These are phyloP conservation scores for Aureobasidium sp. DNA, from an alignment of 2,329 filamentous ascomycete genomes.

Conservation along the genomic window DNA sequence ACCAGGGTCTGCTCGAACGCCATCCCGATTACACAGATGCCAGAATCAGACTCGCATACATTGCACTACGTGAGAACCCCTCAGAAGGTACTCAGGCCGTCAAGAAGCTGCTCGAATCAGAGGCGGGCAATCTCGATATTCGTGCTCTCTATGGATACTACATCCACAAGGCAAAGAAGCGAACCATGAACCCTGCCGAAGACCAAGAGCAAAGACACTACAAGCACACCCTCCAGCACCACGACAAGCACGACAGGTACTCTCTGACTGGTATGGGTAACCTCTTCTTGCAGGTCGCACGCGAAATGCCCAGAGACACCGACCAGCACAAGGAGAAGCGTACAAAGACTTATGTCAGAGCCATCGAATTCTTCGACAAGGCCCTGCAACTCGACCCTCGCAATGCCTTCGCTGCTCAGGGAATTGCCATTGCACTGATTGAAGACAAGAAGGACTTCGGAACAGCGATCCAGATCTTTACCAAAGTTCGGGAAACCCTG, in stretches of 20 bases:
- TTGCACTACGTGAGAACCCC: constrained; percentile 71
- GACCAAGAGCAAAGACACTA: constrained; percentile 90
- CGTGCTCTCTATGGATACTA: constrained; percentile 94
- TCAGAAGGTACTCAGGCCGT: constrained; percentile 80
- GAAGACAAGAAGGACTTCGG: constrained; percentile 90
- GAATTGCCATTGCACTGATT: constrained; percentile 84
- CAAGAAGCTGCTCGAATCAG: constrained; percentile 73
- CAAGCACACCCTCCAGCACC: constrained; percentile 88
- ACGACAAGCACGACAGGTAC: constrained; percentile 98
- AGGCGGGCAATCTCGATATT: constrained; percentile 80
- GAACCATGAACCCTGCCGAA: constrained; percentile 69
- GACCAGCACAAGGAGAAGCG: constrained; percentile 88
- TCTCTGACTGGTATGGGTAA: constrained; percentile 96
- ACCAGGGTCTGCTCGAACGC: constrained; percentile 73
- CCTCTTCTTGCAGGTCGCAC: constrained; percentile 74
- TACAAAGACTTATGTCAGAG: constrained; percentile 75
- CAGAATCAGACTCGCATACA: constrained; percentile 78
- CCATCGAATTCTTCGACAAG: constrained; percentile 98
- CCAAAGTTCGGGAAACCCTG: constrained; percentile 82
- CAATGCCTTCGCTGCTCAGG: constrained; percentile 94
- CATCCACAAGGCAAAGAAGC: constrained; percentile 78
- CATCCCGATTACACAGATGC: constrained; percentile 90
- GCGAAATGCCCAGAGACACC: constrained; percentile 87
- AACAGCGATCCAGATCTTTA: constrained; percentile 74
- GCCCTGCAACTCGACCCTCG: constrained; percentile 87